Base-by-base conservation (phyloP, 2,329 filamentous ascomycete genomes). In the Colletotrichum falcatum region DNA sequence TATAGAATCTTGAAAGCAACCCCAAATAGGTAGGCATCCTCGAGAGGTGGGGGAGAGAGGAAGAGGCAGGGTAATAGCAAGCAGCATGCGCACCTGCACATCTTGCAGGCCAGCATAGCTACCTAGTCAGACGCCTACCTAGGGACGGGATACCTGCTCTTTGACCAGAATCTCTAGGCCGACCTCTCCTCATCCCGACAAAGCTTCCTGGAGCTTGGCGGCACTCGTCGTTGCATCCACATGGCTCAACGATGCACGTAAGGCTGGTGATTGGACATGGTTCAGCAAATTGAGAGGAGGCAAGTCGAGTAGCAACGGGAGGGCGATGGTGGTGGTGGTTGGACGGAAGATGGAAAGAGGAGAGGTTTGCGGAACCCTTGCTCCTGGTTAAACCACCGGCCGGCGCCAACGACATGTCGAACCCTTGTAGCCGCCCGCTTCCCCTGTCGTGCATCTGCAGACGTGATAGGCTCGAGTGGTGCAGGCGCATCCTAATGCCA, bases 401-500 rank as follows among this genome's bases (percentile, higher is more conserved):
- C 42, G 63, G 67, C 67, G 67, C 67, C 67, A 70, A 70, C 56
- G 74, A 77, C 73, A 72, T 72, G 51, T 70, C 74, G 75, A 76
- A 78, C 75, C 77, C 78, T 76, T 70, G 64, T 67, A 65, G 67
- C 72, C 69, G 70, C 73, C 66, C 39, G 63, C 35, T 33, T 37
- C 26, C 75, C 68, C 65, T 66, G 63, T 74, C 76, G 30, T n/a
- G 18, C 39, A 65, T 6, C 66, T 72, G 72, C 72, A 61, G 63
- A 30, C 54, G 71, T 81, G 77, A 83, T 82, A 79, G 73, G 73
- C 42, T 48, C 46, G 16, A n/a, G 33, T 44, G 28, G n/a, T 66
- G 61, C 65, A 66, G 59, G 51, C 58, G 71, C 67, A 63, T 62
- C 62, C 58, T 51, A 37, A 66, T 73, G 55, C 72, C 54, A 80